Conservation (phyloP, 2,329 filamentous ascomycete genomes). For the Thyridium curvatum region DNA sequence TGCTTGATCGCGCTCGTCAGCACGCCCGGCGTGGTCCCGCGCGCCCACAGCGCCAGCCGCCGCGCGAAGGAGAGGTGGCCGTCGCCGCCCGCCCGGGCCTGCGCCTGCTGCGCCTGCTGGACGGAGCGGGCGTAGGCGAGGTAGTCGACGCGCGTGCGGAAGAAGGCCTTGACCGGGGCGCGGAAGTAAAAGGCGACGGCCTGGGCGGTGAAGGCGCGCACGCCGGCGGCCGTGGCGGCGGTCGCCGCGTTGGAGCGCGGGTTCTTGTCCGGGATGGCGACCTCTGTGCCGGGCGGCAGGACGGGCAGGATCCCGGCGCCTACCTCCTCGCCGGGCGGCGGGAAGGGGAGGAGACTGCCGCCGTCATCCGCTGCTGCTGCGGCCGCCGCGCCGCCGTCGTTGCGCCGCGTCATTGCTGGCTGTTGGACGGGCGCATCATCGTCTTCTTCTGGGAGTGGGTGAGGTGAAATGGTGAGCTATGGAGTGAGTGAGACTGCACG, state of each 20-base stretch:
- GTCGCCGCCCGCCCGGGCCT: neutral
- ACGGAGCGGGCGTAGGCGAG: constrained; percentile 51
- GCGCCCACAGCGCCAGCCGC: constrained; percentile 36
- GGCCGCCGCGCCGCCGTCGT: too few species aligned
- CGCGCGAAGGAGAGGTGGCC: constrained; percentile 21
- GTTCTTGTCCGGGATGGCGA: constrained; percentile 36
- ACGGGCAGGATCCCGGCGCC: constrained; percentile 36
- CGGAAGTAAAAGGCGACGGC: constrained; percentile 87
- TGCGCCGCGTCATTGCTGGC: too few species aligned
- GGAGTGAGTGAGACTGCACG: too few species aligned
- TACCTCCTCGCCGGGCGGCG: too few species aligned
- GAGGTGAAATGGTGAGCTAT: too few species aligned
- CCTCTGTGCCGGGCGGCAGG: constrained; percentile 25
- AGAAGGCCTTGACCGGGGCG: constrained; percentile 87
- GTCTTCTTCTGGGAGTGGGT: too few species aligned
- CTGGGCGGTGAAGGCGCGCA: constrained; percentile 77
- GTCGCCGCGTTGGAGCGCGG: constrained; percentile 50
- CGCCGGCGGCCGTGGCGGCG: constrained; percentile 78
- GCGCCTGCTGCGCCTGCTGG: constrained; percentile 27
- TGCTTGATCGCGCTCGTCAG: constrained; percentile 59
- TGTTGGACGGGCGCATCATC: too few species aligned
- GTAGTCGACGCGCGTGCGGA: constrained; percentile 84
- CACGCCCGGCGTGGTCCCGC: constrained; percentile 63
- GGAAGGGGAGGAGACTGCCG: too few species aligned
- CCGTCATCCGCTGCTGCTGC: too few species aligned